These are phyloP conservation scores for Fomitiporia mediterranea DNA, from an alignment of 1,284 basidiomycete species.

Conservation along the genomic window DNA sequence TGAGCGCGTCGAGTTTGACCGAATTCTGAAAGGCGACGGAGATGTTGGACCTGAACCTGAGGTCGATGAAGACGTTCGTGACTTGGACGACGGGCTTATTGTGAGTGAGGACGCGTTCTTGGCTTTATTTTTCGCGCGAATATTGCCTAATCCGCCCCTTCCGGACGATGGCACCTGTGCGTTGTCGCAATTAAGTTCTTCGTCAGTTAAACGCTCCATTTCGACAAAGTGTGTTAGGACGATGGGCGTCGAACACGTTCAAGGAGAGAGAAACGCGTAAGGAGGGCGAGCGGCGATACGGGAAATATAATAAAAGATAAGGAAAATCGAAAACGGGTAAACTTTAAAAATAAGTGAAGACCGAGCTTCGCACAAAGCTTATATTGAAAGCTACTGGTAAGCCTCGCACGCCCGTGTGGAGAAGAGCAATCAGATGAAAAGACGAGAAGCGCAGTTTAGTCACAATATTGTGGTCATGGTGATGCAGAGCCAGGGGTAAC, in stretches of 20 bases:
- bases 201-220: background rate
- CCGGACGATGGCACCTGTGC: constrained; percentile 5
- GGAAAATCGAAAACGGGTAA: background rate
- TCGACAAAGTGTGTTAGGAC: background rate
- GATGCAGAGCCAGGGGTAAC: background rate
- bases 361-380: background rate
- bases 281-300: background rate
- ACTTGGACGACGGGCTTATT: background rate
- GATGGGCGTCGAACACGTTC: background rate
- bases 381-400: background rate
- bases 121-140: constrained; percentile 6
- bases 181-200: background rate
- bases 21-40: background rate
- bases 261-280: background rate
- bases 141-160: constrained; percentile 10
- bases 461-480: background rate
- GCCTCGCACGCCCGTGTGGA: background rate
- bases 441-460: background rate
- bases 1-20: background rate
- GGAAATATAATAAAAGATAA: background rate
- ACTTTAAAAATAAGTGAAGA: background rate
- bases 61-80: background rate
- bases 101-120: background rate
- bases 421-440: background rate
- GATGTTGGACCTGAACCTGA: background rate